A percentile compares a stretch with the other conserved stretches of the same genome.
phyloP scores from a whole-genome alignment of 2,329 filamentous ascomycete species.

The Decorospora gaudefroyi region DNA sequence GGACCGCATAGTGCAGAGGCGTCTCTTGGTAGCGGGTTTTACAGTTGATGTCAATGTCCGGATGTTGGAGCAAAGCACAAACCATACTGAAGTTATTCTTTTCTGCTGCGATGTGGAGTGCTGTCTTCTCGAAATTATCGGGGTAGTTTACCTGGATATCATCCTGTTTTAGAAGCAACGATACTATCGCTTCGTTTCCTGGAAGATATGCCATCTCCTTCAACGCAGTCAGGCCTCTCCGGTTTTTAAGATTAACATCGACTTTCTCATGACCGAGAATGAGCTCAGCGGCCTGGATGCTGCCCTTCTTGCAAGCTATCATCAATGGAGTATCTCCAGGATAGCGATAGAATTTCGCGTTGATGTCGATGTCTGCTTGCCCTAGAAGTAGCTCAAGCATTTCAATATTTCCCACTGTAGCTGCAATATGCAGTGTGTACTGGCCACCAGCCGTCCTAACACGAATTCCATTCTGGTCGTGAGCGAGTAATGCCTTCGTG shows the following conservation, averaged over 20 bases:
- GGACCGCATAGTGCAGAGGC: not conserved
- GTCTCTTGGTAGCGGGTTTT: fast-evolving
- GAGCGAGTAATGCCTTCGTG: too few species aligned
- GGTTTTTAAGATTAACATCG: not conserved
- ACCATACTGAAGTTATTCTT: not conserved
- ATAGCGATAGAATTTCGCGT: too few species aligned
- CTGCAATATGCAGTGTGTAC: too few species aligned
- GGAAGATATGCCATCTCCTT: too few species aligned
- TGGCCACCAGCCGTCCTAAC: too few species aligned
- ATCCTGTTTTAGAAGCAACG: too few species aligned
- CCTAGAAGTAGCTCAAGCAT: not conserved
- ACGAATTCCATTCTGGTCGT: too few species aligned
- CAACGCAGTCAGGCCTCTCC: too few species aligned
- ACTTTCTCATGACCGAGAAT: not conserved
- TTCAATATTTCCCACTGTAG: not conserved
- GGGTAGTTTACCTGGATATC: too few species aligned
- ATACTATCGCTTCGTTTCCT: not conserved
- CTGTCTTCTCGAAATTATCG: not conserved
- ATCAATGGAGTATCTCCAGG: not conserved
- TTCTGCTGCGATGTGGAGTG: not conserved
- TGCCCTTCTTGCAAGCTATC: not conserved
- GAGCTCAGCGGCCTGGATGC: not conserved
- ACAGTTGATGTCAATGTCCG: not conserved
- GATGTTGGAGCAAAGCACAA: not conserved
- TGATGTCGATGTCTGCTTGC: not conserved